Evolutionary conservation across 2,329 filamentous ascomycete genomes (phyloP), one percentile per base, ranked within the genome.

Genomic region (Juglanconis juglandina): DNA sequence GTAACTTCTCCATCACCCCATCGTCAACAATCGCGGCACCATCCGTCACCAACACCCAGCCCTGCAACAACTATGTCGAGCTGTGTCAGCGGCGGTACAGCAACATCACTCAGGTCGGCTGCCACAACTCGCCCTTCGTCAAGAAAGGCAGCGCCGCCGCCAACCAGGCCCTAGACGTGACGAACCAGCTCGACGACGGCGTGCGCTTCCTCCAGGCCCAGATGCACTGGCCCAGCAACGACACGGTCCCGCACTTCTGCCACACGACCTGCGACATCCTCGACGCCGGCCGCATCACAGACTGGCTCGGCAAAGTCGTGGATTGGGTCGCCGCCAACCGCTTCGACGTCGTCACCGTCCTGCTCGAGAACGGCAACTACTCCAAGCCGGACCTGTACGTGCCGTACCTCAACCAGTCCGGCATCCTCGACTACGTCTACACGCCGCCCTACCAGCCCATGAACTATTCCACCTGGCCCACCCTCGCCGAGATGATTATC

Each of bases 301-400:
- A 84, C 48, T 95, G 91, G 77, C 85, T 97, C 39, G 78, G 78
- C 6, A 80, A 79, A 0, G 89, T 96, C 11, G 80, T 80, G 41
- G 72, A 78, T 48, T 97, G 93, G 93, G 85, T 97, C 2, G 80
- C 82, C 6, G 67, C 70, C 0, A 87, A 97, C 67, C 92, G 92
- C 0, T 94, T 91, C 75, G 93, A 97, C 65, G 90, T 97, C 1
- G 84, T 97, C 33, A 93, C 91, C 1, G 87, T 97, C 65, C 79
- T 97, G 17, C 87, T 97, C 54, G 92, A 88, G 60, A 97, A 97
- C 72, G 87, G 85, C 68, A 90, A 92, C 75, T 90, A 89, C 70
- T 86, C 87, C n/a, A 68, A 68, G 2, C 78, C 83, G 1, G 76
- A 79, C 4, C 79, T 89, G 1, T 96, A 91, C 72, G 85, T 82